Percentiles rank a stretch among this genome's conserved stretches.
Conservation (phyloP, 352 stramenopile genomes). For the Blastocystis sp. region DNA sequence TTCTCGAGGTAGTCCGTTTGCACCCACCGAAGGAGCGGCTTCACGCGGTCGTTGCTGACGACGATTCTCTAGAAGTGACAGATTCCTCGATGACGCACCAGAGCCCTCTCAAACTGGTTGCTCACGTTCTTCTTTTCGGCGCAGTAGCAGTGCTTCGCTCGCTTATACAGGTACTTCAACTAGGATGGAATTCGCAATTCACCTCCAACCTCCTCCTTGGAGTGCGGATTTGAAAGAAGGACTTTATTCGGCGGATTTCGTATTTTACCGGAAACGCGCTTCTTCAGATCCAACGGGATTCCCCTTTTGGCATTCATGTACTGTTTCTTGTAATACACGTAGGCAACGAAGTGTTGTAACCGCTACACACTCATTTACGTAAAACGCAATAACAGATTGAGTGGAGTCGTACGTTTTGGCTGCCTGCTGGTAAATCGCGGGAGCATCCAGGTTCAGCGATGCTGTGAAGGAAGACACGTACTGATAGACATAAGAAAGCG, state of each 20-base stretch:
- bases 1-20: not conserved
- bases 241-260: not conserved
- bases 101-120: not conserved
- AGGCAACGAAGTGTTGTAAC: not conserved
- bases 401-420: not conserved
- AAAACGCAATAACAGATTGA: not conserved
- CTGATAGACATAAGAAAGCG: not conserved
- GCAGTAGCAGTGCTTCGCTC: not conserved
- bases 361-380: not conserved
- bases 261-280: too few species aligned
- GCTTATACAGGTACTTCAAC: not conserved
- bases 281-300: too few species aligned
- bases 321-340: slow-evolving; percentile 19
- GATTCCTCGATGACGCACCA: not conserved
- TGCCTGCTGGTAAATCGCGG: not conserved
- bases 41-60: not conserved
- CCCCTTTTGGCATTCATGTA: slow-evolving; percentile 26
- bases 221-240: not conserved
- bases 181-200: not conserved
- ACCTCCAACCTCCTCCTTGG: not conserved
- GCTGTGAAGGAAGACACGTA: slow-evolving; percentile 3
- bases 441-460: not conserved
- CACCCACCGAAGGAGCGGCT: not conserved
- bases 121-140: not conserved
- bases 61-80: not conserved